These are phyloP conservation scores for Strobilomyces dryophilus DNA, from an alignment of 768 basidiomycete genomes.

Conservation along the genomic window DNA sequence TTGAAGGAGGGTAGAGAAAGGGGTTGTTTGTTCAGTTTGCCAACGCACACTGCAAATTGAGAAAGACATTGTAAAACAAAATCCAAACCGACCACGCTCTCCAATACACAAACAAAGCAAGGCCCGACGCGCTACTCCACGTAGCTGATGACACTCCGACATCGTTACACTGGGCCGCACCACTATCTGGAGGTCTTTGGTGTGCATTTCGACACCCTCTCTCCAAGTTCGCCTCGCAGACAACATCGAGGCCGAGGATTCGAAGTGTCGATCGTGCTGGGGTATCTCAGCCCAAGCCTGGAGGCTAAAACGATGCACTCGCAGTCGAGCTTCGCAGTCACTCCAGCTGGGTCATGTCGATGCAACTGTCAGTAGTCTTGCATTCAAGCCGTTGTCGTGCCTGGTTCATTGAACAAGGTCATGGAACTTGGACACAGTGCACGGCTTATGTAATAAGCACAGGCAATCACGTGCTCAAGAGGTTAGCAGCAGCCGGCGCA, in stretches of 20 bases:
- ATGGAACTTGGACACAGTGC: neutral
- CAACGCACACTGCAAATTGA: constrained; percentile 71
- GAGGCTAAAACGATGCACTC: neutral
- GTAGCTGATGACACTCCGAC: neutral
- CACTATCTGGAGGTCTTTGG: no score
- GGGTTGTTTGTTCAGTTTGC: constrained; percentile 46
- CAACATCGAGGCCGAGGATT: neutral
- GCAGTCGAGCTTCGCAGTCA: neutral
- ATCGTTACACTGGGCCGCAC: neutral
- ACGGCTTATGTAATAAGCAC: constrained; percentile 20
- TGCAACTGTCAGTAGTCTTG: neutral
- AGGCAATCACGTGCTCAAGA: neutral
- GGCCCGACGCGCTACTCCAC: neutral
- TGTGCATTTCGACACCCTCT: neutral
- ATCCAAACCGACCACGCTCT: constrained; percentile 41
- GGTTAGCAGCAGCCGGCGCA: no score
- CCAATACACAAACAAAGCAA: constrained; percentile 38
- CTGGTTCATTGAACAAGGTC: neutral
- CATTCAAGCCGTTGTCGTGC: neutral
- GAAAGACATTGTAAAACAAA: constrained; percentile 76
- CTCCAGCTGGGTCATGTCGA: neutral
- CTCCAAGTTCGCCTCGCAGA: neutral
- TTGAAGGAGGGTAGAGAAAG: constrained; percentile 31
- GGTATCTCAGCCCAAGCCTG: neutral
- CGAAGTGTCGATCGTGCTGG: neutral